Percentiles rank a stretch among this genome's conserved stretches.
phyloP scores from a whole-genome alignment of 2,329 filamentous ascomycete genomes.

The Trichoderma sp. region DNA sequence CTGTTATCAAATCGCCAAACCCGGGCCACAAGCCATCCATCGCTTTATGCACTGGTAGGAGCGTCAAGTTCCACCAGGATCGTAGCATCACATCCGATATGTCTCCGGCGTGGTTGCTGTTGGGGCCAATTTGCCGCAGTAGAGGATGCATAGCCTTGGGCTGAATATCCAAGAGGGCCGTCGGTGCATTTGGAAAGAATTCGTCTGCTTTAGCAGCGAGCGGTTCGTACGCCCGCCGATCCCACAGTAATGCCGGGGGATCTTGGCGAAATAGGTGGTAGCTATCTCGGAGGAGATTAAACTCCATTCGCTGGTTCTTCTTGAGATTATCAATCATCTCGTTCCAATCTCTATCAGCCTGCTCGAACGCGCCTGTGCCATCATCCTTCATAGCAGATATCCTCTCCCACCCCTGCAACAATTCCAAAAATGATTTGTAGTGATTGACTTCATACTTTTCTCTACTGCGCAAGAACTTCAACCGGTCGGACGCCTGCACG shows the following conservation, averaged over 20 bases:
- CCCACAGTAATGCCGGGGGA: slow-evolving; percentile 63
- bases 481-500: slow-evolving; percentile 26
- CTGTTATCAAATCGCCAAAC: slow-evolving; percentile 53
- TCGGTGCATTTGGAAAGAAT: slow-evolving; percentile 63
- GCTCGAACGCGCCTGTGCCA: slow-evolving; percentile 33
- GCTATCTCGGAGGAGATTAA: slow-evolving; percentile 53
- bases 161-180: slow-evolving; percentile 66
- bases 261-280: slow-evolving; percentile 51
- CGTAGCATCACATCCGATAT: slow-evolving; percentile 53
- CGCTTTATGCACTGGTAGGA: slow-evolving; percentile 47
- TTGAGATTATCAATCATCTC: slow-evolving; percentile 37
- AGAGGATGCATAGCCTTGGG: slow-evolving; percentile 56
- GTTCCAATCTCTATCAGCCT: slow-evolving; percentile 40
- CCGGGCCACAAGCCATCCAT: slow-evolving; percentile 62
- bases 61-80: slow-evolving; percentile 45
- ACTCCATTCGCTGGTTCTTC: slow-evolving; percentile 40
- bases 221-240: slow-evolving; percentile 71
- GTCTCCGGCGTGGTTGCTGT: slow-evolving; percentile 47
- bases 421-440: slow-evolving; percentile 32
- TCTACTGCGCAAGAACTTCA: slow-evolving; percentile 36
- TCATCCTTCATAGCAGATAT: slow-evolving; percentile 30
- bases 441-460: slow-evolving; percentile 32
- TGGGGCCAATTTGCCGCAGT: slow-evolving; percentile 48
- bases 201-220: slow-evolving; percentile 60
- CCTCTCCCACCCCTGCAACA: slow-evolving; percentile 40